Conservation (phyloP, 192 early-diverging fungal genomes). For the Rhizophagus clarus region DNA sequence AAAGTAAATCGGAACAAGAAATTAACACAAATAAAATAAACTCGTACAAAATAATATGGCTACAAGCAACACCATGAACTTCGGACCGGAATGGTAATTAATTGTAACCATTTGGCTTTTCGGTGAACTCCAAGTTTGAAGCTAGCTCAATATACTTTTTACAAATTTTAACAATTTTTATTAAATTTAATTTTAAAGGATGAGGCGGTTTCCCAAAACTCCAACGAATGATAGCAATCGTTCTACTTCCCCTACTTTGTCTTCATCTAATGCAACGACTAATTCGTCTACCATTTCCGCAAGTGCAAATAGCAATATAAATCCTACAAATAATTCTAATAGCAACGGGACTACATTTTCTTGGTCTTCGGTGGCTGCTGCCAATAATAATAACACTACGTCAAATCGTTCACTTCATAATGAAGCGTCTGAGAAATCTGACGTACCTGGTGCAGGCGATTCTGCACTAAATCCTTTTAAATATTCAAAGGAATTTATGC, state of each 20-base stretch:
- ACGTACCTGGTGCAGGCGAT: slow-evolving; percentile 25
- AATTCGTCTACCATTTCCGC: slow-evolving; percentile 7
- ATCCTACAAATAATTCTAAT: slow-evolving; percentile 9
- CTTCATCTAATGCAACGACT: slow-evolving; percentile 25
- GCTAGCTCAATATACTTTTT: neutral
- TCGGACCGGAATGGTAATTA: slow-evolving; percentile 77
- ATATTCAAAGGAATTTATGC: slow-evolving; percentile 77
- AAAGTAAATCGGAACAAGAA: neutral
- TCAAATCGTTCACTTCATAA: slow-evolving; percentile 29
- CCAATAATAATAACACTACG: slow-evolving; percentile 27
- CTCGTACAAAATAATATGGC: slow-evolving; percentile 11
- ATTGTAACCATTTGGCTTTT: no score
- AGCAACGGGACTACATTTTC: slow-evolving; percentile 25
- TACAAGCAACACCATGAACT: slow-evolving; percentile 67
- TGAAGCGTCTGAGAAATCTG: slow-evolving; percentile 28
- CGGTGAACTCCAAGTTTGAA: neutral
- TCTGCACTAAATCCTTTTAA: slow-evolving; percentile 55
- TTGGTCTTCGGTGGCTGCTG: slow-evolving; percentile 34
- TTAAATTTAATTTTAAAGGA: slow-evolving; percentile 23
- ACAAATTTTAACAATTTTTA: neutral
- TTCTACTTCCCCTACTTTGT: slow-evolving; percentile 23
- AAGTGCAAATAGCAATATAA: slow-evolving; percentile 2
- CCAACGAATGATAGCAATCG: slow-evolving; percentile 23
- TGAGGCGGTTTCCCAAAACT: slow-evolving; percentile 33
- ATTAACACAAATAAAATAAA: neutral